phyloP scores from a whole-genome alignment of 352 stramenopile genomes.

The Phytophthora pluvialis region DNA sequence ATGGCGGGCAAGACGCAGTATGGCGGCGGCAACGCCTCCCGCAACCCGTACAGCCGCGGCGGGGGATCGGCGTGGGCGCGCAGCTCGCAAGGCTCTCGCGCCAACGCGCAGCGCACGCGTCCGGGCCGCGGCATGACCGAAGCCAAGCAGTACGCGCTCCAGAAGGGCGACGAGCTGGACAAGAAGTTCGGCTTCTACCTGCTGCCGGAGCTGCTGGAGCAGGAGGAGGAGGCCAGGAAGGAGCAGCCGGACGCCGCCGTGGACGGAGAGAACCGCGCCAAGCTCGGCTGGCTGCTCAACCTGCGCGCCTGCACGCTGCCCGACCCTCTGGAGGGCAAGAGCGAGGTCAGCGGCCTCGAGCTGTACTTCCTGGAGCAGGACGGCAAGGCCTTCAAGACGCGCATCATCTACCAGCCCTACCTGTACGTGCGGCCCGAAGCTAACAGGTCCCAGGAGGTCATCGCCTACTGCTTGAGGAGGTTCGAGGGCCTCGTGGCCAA shows the following conservation, averaged over 20 bases:
- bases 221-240: slow-evolving; percentile 45
- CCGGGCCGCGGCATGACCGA: slow-evolving; percentile 63
- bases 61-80: slow-evolving; percentile 68
- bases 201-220: slow-evolving; percentile 62
- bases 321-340: slow-evolving; percentile 63
- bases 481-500: slow-evolving; percentile 90
- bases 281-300: slow-evolving; percentile 80
- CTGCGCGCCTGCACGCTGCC: slow-evolving; percentile 63
- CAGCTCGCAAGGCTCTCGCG: slow-evolving; percentile 75
- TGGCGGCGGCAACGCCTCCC: slow-evolving; percentile 16
- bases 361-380: slow-evolving; percentile 96
- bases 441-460: slow-evolving; percentile 72
- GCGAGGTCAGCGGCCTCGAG: slow-evolving; percentile 92
- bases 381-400: slow-evolving; percentile 95
- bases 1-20: slow-evolving; percentile 29
- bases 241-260: slow-evolving; percentile 13
- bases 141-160: slow-evolving; percentile 59
- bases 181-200: slow-evolving; percentile 72
- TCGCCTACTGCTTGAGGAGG: slow-evolving; percentile 79
- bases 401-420: slow-evolving; percentile 96
- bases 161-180: slow-evolving; percentile 74
- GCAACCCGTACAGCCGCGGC: slow-evolving; percentile 53
- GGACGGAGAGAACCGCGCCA: slow-evolving; percentile 26
- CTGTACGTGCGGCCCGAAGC: slow-evolving; percentile 93
- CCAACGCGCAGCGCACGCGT: slow-evolving; percentile 51